Percentiles rank a stretch among this genome's conserved stretches.
Conservation (phyloP, 169 alveolate species). For the Neospora caninum region DNA sequence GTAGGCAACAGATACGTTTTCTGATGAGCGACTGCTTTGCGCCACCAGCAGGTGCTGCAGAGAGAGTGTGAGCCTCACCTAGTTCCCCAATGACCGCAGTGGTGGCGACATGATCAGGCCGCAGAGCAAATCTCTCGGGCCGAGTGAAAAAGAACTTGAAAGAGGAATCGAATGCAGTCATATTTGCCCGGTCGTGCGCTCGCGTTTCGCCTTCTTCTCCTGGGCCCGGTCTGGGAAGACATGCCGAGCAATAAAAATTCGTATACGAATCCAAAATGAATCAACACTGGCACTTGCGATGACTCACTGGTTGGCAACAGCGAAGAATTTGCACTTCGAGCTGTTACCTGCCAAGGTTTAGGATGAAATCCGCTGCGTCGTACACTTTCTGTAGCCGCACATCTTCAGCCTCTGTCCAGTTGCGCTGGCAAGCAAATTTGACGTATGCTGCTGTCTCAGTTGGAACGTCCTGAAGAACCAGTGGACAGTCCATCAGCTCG, state of each 20-base stretch:
- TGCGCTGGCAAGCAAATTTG: conserved; percentile 8
- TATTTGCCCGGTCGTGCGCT: conserved; percentile 30
- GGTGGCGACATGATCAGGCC: background rate
- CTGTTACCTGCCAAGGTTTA: conserved; percentile 23
- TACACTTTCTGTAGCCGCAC: conserved; percentile 1
- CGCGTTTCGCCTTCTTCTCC: conserved; percentile 22
- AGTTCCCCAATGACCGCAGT: conserved; percentile 37
- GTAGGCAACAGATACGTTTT: background rate
- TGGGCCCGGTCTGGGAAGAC: conserved; percentile 28
- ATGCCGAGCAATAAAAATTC: background rate
- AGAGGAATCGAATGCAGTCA: background rate
- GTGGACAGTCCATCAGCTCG: background rate
- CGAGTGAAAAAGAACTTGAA: background rate
- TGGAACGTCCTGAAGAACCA: background rate
- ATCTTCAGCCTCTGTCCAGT: conserved; percentile 13
- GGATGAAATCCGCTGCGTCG: conserved; percentile 13
- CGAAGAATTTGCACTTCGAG: too few species aligned
- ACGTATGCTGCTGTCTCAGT: background rate
- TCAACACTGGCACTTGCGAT: too few species aligned
- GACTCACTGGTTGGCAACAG: too few species aligned
- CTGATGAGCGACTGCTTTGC: background rate
- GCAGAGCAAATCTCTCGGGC: background rate
- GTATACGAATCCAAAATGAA: too few species aligned
- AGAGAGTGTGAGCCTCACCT: background rate
- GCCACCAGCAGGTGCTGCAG: background rate